Conservation (phyloP, 352 stramenopile species). For the Globisporangium solare region DNA sequence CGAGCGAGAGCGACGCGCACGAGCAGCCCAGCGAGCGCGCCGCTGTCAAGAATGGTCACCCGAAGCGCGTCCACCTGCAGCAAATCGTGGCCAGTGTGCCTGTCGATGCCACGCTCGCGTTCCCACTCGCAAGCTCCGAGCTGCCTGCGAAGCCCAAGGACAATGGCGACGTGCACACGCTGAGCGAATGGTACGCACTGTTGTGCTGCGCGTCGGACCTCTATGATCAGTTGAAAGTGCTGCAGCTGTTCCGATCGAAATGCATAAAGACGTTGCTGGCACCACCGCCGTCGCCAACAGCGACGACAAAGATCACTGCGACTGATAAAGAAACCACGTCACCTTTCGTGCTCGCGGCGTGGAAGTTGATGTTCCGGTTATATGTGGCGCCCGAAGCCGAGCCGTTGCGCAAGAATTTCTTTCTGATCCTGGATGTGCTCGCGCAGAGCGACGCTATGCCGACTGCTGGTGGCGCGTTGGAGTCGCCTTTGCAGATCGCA, state of each 20-base stretch:
- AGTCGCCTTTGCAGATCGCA: slow-evolving; percentile 14
- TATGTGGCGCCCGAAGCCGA: slow-evolving; percentile 30
- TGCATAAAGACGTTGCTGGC: slow-evolving; percentile 24
- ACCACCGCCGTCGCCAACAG: neutral
- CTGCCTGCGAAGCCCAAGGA: slow-evolving; percentile 18
- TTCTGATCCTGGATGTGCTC: slow-evolving; percentile 51
- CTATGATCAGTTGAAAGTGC: slow-evolving; percentile 69
- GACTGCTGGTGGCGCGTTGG: neutral
- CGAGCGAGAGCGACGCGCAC: slow-evolving; percentile 17
- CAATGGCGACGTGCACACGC: slow-evolving; percentile 7
- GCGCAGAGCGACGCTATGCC: slow-evolving; percentile 17
- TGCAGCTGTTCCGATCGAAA: slow-evolving; percentile 71
- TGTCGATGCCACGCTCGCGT: slow-evolving; percentile 28
- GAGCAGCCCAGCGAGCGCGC: slow-evolving; percentile 8
- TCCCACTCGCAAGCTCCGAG: slow-evolving; percentile 24
- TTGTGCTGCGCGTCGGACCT: slow-evolving; percentile 25
- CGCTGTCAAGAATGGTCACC: neutral
- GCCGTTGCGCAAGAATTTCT: slow-evolving; percentile 64
- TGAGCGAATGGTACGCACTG: slow-evolving; percentile 42
- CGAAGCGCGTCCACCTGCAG: slow-evolving; percentile 33
- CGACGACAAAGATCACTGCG: slow-evolving; percentile 5
- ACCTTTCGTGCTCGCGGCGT: slow-evolving; percentile 30
- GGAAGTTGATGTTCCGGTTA: slow-evolving; percentile 57
- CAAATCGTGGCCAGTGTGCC: slow-evolving; percentile 22
- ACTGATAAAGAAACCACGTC: too few relatives aligned